Conservation (phyloP, 169 alveolate species). For the Plasmodium vivax region DNA sequence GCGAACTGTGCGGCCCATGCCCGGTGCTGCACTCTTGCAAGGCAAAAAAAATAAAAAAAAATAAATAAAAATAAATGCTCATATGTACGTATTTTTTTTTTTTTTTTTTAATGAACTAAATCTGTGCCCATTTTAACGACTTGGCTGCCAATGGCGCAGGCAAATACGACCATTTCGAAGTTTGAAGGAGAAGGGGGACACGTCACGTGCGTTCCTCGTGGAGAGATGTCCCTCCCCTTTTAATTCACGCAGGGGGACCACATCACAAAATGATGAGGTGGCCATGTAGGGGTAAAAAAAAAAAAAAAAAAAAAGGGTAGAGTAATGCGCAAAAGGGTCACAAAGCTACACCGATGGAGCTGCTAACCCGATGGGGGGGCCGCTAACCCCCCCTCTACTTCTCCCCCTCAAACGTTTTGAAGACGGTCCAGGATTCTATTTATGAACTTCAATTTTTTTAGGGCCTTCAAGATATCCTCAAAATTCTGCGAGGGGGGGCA, state of each 20-base stretch:
- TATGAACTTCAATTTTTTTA: conserved; percentile 67
- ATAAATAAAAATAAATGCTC: too few relatives aligned
- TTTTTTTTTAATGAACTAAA: background rate
- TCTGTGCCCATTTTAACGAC: background rate
- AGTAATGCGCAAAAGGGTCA: background rate
- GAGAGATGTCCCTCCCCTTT: background rate
- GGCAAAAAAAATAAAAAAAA: too few relatives aligned
- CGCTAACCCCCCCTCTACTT: background rate
- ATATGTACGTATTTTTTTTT: too few relatives aligned
- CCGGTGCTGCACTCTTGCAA: background rate
- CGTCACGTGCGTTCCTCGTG: background rate
- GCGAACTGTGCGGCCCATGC: background rate
- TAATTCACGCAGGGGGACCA: background rate
- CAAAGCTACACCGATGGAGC: background rate
- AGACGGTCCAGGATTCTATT: conserved; percentile 51
- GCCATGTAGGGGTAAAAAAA: background rate
- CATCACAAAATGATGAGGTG: background rate
- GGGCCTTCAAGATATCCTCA: conserved; percentile 19
- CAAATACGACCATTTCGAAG: background rate
- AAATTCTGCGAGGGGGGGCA: conserved; percentile 21
- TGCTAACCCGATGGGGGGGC: too few relatives aligned
- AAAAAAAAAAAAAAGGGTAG: background rate
- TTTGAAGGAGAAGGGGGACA: background rate
- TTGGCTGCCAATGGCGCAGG: background rate
- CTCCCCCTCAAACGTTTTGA: conserved; percentile 2